Base-by-base conservation (phyloP, 2,329 filamentous ascomycete genomes). In the Lasiodiplodia sp. region DNA sequence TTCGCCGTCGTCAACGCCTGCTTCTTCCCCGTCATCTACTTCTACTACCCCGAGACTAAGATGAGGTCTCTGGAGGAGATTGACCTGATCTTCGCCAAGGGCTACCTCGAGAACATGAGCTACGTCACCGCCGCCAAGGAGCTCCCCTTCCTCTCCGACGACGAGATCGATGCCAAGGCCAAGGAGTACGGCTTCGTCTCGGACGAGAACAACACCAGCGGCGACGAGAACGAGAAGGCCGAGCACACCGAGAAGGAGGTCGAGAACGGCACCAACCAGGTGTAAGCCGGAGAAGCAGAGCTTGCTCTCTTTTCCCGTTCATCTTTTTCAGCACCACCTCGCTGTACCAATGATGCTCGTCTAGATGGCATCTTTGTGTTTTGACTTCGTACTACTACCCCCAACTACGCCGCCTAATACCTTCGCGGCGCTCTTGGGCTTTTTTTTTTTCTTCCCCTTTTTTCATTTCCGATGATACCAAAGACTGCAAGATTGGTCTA, bases 111-210 rank as follows among this genome's bases (percentile, higher is more conserved):
- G 77, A 85, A 87, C 2, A 89, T 86, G 5, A 86, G 83, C 4
- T 89, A 89, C 70, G 87, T 90, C 66, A 81, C 81, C 71, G 88
- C 87, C 5, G 85, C 86, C 38, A 81, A 85, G 71, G 83, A 89
- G 60, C 77, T 90, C 68, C 88, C 88, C 0, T 81, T 83, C 70
- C 78, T 89, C 14, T 76, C 81, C 3, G 81, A 82, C 11, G 79
- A 82, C 53, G 83, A 88, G 71, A 82, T 89, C 37, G 86, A 88
- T 76, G 77, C 81, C 64, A 84, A 87, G 72, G 76, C 76, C 51
- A 72, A 76, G 31, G 70, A 75, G 55, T 80, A 79, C 67, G 78
- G 78, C 1, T 78, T 79, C 68, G 71, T 75, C n/a, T 72, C 71
- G n/a, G 70, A 73, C 18, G 73, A 75, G 7, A 72, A 70, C 23